Evolutionary conservation across 352 stramenopile species (phyloP), one percentile per base, ranked within the genome.

Genomic region (Phytophthora brassicae): DNA sequence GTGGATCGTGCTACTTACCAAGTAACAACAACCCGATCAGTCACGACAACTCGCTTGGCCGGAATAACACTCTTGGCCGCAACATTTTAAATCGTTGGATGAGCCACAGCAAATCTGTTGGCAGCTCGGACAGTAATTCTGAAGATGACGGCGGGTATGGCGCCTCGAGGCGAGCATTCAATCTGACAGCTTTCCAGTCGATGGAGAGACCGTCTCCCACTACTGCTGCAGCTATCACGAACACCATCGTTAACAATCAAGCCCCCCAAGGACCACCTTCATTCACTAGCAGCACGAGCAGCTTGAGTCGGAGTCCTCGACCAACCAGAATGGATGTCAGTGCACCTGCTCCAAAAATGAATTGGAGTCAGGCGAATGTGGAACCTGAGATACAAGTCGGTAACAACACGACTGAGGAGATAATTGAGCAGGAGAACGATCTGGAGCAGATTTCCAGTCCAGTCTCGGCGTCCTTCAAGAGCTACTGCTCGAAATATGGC

Each of bases 401-500:
- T 29, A 63, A 50, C 46, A 66, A 55, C 14, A 56, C 22, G 44
- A 46, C 2, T 16, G 54, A 51, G 51, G 61, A 58, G 38, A 56
- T 66, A 35, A 60, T 68, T 39, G 26, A 47, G 9, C 46, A 56
- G 14, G 47, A 60, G 17, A 54, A 50, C 51, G 49, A 59, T 22
- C 56, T 53, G 7, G 60, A 79, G 6, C 62, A 68, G 20, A 23
- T 64, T 11, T 22, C 62, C 13, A 80, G 64, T 16, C 66, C 76
- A 11, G 69, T 63, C 22, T 66, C 65, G 43, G 68, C 72, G 39
- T 75, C 78, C 17, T 90, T 91, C 70, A 88, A 84, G 58, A 80
- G 75, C 52, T 92, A 92, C 42, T 94, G 86, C 79, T 94, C 86
- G 20, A 94, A 92, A 60, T 94, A 94, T 48, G 86, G 86, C 38